Evolutionary conservation across 2,329 filamentous ascomycete species (phyloP).

Genomic region (Xylogone sp.): DNA sequence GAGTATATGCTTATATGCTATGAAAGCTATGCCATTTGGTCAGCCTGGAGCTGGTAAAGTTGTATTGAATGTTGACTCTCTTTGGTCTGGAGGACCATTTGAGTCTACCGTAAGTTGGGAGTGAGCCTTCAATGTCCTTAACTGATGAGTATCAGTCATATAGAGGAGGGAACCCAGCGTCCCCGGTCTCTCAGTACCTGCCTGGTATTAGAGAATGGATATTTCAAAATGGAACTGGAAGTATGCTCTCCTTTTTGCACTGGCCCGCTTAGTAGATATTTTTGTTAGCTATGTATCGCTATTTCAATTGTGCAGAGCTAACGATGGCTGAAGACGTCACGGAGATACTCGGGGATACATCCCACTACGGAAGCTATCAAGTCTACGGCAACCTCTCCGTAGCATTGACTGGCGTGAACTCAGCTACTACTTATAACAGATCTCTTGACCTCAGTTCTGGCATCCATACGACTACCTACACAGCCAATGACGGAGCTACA

Average conservation of each 20-base stretch:
- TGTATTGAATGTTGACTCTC: constrained; percentile 42
- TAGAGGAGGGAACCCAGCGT: constrained; percentile 41
- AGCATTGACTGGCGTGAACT: constrained; percentile 27
- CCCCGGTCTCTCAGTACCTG: constrained; percentile 30
- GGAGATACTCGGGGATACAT: constrained; percentile 33
- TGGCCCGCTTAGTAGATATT: too few relatives aligned
- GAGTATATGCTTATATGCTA: background rate
- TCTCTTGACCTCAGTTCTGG: constrained; percentile 41
- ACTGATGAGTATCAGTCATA: constrained; percentile 32
- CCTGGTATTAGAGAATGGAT: constrained; percentile 41
- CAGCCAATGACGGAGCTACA: constrained; percentile 25
- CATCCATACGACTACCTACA: constrained; percentile 32
- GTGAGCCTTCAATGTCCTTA: background rate
- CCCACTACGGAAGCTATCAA: constrained; percentile 42
- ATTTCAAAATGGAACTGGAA: constrained; percentile 46
- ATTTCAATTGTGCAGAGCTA: background rate
- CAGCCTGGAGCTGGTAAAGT: constrained; percentile 37
- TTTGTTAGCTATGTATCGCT: too few relatives aligned
- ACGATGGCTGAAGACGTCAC: constrained; percentile 26
- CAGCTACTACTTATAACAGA: constrained; percentile 33
- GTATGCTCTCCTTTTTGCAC: constrained; percentile 17
- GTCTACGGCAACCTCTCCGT: constrained; percentile 44
- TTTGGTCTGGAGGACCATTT: constrained; percentile 50
- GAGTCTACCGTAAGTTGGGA: constrained; percentile 30
- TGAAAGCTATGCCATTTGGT: constrained; percentile 38